Evolutionary conservation across 1,139 yeast species (phyloP).

Genomic region (Nakaseomyces sp.): DNA sequence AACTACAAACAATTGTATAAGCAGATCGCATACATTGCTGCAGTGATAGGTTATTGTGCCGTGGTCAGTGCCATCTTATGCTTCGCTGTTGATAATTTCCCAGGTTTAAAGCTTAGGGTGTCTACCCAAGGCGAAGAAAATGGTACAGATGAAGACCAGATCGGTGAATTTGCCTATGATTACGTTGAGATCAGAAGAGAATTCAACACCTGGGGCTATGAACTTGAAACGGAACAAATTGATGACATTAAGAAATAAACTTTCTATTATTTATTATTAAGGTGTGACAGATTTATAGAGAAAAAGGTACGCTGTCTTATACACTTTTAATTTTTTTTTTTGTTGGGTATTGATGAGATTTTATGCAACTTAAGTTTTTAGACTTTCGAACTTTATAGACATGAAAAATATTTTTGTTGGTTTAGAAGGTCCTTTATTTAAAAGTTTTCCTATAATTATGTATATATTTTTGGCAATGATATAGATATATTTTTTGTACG

Average conservation of each 20-base stretch:
- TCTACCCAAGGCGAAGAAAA: constrained; percentile 76
- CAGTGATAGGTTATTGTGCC: constrained; percentile 65
- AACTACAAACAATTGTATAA: constrained; percentile 87
- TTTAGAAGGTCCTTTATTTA: background rate
- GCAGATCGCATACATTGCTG: constrained; percentile 75
- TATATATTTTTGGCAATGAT: too few relatives aligned
- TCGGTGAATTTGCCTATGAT: constrained; percentile 97
- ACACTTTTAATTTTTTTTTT: background rate
- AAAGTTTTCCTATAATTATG: background rate
- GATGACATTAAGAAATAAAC: background rate
- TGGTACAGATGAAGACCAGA: constrained; percentile 94
- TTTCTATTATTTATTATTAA: background rate
- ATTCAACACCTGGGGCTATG: constrained; percentile 59
- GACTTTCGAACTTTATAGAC: too few relatives aligned
- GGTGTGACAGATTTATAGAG: background rate
- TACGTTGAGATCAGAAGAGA: constrained; percentile 95
- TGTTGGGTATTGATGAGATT: too few relatives aligned
- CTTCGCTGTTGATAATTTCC: constrained; percentile 63
- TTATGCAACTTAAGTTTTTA: too few relatives aligned
- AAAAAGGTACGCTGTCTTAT: constrained; percentile 1
- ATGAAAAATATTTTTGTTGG: background rate
- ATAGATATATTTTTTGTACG: too few relatives aligned
- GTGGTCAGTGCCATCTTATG: constrained; percentile 74
- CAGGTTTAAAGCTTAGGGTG: constrained; percentile 74
- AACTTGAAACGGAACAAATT: background rate